Percentiles rank a stretch among this genome's conserved stretches.
Conservation (phyloP, 2,329 filamentous ascomycete species). For the Zasmidium citrigriseum region DNA sequence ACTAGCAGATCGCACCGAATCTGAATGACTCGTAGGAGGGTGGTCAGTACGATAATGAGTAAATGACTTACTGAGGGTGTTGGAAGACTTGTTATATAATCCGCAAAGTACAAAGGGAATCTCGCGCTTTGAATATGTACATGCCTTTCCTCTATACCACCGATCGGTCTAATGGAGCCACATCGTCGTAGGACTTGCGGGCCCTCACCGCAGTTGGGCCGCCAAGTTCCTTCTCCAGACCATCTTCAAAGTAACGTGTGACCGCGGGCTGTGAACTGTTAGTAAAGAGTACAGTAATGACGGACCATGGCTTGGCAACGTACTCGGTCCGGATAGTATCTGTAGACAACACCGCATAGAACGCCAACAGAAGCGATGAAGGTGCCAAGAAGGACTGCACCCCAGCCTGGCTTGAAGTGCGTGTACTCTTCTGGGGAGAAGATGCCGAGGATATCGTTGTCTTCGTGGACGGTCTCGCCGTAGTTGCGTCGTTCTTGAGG, state of each 20-base stretch:
- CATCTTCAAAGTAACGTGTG: conserved; percentile 49
- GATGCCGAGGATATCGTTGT: conserved; percentile 88
- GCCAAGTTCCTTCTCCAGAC: conserved; percentile 51
- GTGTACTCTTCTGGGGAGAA: conserved; percentile 90
- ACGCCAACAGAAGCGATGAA: conserved; percentile 45
- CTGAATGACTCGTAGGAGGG: too few relatives aligned
- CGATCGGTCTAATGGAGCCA: conserved; percentile 19
- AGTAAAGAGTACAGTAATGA: conserved; percentile 11
- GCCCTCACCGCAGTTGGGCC: conserved; percentile 43
- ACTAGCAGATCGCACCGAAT: too few relatives aligned
- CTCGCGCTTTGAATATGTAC: background rate
- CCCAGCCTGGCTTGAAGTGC: conserved; percentile 74
- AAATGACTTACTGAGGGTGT: background rate
- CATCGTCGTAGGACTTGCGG: conserved; percentile 25
- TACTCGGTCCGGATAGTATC: conserved; percentile 48
- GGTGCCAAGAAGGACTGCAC: conserved; percentile 57
- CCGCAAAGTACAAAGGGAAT: conserved; percentile 2
- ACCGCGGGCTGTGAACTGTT: conserved; percentile 36
- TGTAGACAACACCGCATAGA: conserved; percentile 41
- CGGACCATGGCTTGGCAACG: background rate
- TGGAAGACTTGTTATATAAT: background rate
- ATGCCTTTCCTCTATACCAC: conserved; percentile 10
- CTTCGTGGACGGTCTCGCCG: conserved; percentile 94
- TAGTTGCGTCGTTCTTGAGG: conserved; percentile 96
- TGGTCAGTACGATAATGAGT: too few relatives aligned